Percentiles rank a stretch among this genome's conserved stretches.
Conservation (phyloP, 768 basidiomycete genomes). For the Tricholoma hemisulphureum region DNA sequence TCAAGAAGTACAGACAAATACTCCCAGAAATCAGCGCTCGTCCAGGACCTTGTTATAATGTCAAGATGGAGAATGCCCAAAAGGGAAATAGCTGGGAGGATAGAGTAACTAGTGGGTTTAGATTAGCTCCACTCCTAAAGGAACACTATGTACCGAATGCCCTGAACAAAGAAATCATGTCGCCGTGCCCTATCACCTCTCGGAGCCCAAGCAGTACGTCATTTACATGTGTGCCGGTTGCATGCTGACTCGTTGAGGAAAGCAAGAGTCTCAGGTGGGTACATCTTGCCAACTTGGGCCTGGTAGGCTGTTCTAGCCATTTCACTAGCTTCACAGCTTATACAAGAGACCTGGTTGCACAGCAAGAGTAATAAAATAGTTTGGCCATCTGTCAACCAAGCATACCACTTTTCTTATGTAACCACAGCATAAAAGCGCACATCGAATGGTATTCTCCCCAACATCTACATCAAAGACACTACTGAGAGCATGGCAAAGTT, state of each 20-base stretch:
- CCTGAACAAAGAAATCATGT: constrained; percentile 27
- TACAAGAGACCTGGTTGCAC: too few relatives aligned
- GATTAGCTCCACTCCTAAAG: too few relatives aligned
- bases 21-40: constrained; percentile 18
- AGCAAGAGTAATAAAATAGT: too few relatives aligned
- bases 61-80: constrained; percentile 29
- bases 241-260: constrained; percentile 32
- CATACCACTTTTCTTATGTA: constrained; percentile 10
- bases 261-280: constrained; percentile 20
- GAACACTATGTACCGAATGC: constrained; percentile 31
- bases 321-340: too few relatives aligned
- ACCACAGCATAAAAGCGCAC: constrained; percentile 4
- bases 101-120: too few relatives aligned
- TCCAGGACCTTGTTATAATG: constrained; percentile 27
- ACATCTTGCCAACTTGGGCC: constrained; percentile 6
- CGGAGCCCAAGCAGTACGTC: constrained; percentile 23
- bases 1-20: constrained; percentile 23
- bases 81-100: constrained; percentile 32
- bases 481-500: not conserved
- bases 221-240: constrained; percentile 23
- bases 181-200: constrained; percentile 20
- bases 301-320: too few relatives aligned
- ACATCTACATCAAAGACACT: too few relatives aligned
- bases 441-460: constrained; percentile 5
- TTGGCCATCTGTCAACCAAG: too few relatives aligned